phyloP scores from a whole-genome alignment of 225 moss, liverwort and hornwort genomes.

The Sphagnum tenellum region DNA sequence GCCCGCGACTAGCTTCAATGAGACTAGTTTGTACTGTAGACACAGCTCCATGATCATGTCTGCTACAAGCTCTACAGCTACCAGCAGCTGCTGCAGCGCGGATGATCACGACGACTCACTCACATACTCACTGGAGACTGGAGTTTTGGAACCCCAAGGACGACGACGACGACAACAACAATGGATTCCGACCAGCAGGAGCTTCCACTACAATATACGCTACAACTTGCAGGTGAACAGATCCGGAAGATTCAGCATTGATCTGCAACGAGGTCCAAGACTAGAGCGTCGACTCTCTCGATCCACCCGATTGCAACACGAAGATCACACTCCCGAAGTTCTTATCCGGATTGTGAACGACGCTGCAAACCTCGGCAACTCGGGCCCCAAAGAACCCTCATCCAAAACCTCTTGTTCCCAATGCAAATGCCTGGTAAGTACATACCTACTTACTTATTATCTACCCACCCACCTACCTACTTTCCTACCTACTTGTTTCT shows the following conservation, averaged over 20 bases:
- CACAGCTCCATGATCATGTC: conserved; percentile 28
- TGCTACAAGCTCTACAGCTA: background rate
- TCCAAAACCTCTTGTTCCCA: too few species aligned
- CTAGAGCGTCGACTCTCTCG: conserved; percentile 31
- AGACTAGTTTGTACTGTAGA: conserved; percentile 4
- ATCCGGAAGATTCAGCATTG: conserved; percentile 51
- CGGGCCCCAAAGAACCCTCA: too few species aligned
- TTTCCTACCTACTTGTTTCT: too few species aligned
- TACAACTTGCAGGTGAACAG: conserved; percentile 12
- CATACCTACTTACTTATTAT: too few species aligned
- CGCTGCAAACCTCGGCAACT: too few species aligned
- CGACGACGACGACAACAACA: conserved; percentile 13
- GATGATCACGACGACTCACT: background rate
- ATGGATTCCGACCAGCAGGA: conserved; percentile 31
- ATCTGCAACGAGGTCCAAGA: conserved; percentile 43
- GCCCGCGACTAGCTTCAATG: too few species aligned
- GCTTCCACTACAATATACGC: conserved; percentile 30
- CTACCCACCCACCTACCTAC: too few species aligned
- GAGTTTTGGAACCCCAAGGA: conserved; percentile 5
- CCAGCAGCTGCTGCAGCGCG: too few species aligned
- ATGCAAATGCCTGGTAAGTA: too few species aligned
- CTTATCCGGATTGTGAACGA: conserved; percentile 53
- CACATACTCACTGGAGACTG: conserved; percentile 34
- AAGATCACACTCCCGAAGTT: conserved; percentile 55
- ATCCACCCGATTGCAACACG: conserved; percentile 12